Percentiles rank a stretch among this genome's conserved stretches.
These are phyloP conservation scores for Microthlaspi erraticum DNA, from an alignment of 345 rosid genomes.

Conservation along the genomic window DNA sequence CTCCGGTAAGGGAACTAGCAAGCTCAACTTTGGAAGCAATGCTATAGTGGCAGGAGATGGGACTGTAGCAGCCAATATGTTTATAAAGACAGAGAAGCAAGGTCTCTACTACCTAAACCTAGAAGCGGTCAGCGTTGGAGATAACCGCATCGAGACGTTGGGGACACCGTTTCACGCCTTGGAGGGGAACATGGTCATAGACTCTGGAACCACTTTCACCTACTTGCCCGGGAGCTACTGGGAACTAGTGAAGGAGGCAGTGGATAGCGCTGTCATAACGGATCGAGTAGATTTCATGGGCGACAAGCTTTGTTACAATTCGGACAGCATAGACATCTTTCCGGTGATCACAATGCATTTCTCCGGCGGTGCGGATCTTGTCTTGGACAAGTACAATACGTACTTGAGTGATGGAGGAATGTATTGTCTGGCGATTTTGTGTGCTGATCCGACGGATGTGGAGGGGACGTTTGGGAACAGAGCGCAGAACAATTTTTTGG, in stretches of 20 bases:
- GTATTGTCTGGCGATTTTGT: neutral
- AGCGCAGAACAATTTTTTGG: slow-evolving; percentile 32
- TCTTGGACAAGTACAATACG: slow-evolving; percentile 12
- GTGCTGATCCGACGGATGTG: neutral
- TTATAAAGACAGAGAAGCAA: neutral
- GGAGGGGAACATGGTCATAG: slow-evolving; percentile 20
- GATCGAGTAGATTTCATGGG: neutral
- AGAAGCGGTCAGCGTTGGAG: slow-evolving; percentile 16
- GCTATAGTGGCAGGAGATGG: slow-evolving; percentile 24
- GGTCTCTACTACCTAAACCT: slow-evolving; percentile 31
- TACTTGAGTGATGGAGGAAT: neutral
- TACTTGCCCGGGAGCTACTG: slow-evolving; percentile 12
- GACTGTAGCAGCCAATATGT: slow-evolving; percentile 11
- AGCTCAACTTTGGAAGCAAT: slow-evolving; percentile 17
- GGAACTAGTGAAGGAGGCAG: slow-evolving; percentile 3
- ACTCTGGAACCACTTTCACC: slow-evolving; percentile 18
- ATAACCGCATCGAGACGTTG: slow-evolving; percentile 12
- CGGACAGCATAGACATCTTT: neutral
- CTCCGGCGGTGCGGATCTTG: slow-evolving; percentile 15
- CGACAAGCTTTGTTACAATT: slow-evolving; percentile 9
- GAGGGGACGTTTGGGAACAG: slow-evolving; percentile 14
- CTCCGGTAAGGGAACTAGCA: slow-evolving; percentile 21
- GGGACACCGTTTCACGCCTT: slow-evolving; percentile 27
- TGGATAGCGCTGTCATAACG: neutral
- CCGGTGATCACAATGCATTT: slow-evolving; percentile 25